Evolutionary conservation across 1,284 basidiomycete species (phyloP), one percentile per base, ranked within the genome.

Genomic region (Ustilago bromivora): DNA sequence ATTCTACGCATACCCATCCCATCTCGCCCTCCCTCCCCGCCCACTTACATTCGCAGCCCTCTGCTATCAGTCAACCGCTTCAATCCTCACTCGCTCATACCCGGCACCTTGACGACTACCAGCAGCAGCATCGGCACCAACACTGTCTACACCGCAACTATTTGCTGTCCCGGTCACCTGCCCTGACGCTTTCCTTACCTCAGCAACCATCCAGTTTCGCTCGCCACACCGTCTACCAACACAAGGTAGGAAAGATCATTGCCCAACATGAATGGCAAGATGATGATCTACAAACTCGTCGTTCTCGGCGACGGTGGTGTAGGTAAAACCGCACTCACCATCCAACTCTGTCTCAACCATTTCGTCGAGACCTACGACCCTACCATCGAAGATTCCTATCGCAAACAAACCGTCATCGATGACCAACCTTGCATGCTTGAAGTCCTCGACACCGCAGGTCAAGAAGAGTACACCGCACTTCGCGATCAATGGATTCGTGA

Each of bases 231-330:
- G 4, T 32, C 49, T 7, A 32, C 38, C 38, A 40, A 17, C 38
- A 19, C 6, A 46, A 46, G 43, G 19, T 47, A 46, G 13, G 12
- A 47, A 13, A 31, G 9, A 46, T 13, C 8, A 9, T 47, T 19
- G 72, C 60, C 57, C 65, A 74, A 17, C 59, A 78, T 78, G 76
- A 78, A 71, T 49, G 76, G 71, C 43, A 78, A 78, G 53, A 78
- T 78, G 76, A 79, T 79, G 78, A 79, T 79, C 46, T 95, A 93
- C 92, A 91, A 93, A 89, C 91, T 98, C 83, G 95, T 95, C 78
- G 94, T 98, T 79, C 90, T 98, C 65, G 95, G 95, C 79, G 96
- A 98, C 88, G 96, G 96, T 88, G 96, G 96, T 88, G 96, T 98
- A 40, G 96, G 96, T 78, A 98, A 98, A 90, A 98, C 96, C 66